Conservation (phyloP, 179 eudicot species). For the Beta corolliflora region DNA sequence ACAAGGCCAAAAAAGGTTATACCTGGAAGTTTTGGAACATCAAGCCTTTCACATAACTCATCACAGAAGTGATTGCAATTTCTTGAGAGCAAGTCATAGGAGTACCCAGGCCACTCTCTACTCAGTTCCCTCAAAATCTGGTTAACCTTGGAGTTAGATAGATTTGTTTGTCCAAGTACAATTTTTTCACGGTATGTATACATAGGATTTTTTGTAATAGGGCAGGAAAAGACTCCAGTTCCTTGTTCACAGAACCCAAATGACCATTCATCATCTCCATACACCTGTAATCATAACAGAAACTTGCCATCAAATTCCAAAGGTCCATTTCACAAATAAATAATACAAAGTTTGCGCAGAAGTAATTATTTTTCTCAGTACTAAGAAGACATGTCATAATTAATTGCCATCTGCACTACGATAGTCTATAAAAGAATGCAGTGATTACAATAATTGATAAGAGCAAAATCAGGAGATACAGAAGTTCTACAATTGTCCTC, state of each 20-base stretch:
- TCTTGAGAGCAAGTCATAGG: conserved; percentile 79
- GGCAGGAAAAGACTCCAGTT: conserved; percentile 90
- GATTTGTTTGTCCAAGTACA: conserved; percentile 68
- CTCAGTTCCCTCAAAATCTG: conserved; percentile 84
- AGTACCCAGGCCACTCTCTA: conserved; percentile 90
- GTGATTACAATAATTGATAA: neutral
- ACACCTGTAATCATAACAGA: conserved; percentile 51
- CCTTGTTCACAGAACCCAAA: conserved; percentile 96
- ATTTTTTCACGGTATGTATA: conserved; percentile 86
- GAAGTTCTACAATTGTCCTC: too few species aligned
- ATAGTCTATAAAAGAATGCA: neutral
- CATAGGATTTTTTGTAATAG: conserved; percentile 85
- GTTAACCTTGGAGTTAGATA: conserved; percentile 53
- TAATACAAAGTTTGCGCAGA: neutral
- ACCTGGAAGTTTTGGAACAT: conserved; percentile 95
- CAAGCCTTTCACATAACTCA: conserved; percentile 83
- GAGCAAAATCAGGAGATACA: neutral
- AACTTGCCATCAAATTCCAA: conserved; percentile 10
- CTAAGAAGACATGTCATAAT: neutral
- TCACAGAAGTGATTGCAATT: conserved; percentile 98
- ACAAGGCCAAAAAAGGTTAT: neutral
- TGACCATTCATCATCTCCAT: conserved; percentile 95
- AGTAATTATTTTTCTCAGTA: too few species aligned
- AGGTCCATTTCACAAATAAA: neutral
- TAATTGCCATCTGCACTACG: neutral